Evolutionary conservation across 371 early-diverging fungal genomes (phyloP), one percentile per base, ranked within the genome.

Genomic region (Mucor irregularis): DNA sequence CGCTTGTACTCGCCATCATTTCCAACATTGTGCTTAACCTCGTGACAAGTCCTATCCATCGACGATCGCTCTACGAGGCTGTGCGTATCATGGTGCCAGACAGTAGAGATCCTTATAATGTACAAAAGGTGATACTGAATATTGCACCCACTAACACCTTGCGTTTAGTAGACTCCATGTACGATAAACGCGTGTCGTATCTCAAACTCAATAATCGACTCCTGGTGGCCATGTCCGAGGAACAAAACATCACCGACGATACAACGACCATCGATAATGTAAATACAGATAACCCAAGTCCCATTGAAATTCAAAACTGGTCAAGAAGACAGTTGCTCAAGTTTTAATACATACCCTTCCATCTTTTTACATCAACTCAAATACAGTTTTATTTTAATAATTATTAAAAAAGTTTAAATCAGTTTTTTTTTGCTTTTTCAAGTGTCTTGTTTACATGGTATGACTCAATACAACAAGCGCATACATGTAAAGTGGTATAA

Each of bases 401-500:
- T 39, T 19, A 39, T n/a, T n/a, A 39, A 39, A 19, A 26, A 8
- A 17, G 25, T 13, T 25, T 25, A n/a, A n/a, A n/a, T n/a, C n/a
- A n/a, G n/a, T 35, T 35, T n/a, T 35, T 35, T 35, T n/a, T 35
- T 35, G 13, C 5, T 35, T 14, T 35, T n/a, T 35, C n/a, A 13
- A 2, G 16, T 26, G 16, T 5, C 50, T 42, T 29, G 35, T 25
- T 46, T 52, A 59, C 37, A 51, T 25, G 24, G 46, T 31, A 25
- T 44, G 22, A 0, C 46, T 21, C 25, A 53, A 34, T 19, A 55
- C 39, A 24, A 82, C 69, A 46, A 82, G 71, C 5, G 85, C 65
- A 55, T 83, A 81, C 82, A 86, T 83, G 49, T 75, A 76, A 53
- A 89, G 73, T 10, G 92, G 90, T 53, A 91, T 75, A 28, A 90